Evolutionary conservation across 73 alveolate species (phyloP).

Genomic region (Tetrahymena thermophila): DNA sequence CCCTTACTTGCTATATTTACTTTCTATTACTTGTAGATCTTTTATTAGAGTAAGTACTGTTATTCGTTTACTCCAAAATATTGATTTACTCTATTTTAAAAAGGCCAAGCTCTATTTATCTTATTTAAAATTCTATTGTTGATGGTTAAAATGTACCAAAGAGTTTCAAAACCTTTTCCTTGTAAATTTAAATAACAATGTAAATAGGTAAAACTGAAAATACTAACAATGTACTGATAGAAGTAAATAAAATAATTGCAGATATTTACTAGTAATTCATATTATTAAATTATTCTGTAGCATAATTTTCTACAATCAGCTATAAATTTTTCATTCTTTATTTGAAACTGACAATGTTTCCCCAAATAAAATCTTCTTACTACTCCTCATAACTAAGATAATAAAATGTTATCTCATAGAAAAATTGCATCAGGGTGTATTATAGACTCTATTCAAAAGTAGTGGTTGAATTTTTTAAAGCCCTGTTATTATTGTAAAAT

Average conservation of each 20-base stretch:
- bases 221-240: not conserved
- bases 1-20: not conserved
- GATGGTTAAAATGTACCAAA: not conserved
- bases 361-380: not conserved
- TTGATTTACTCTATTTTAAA: not conserved
- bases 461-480: not conserved
- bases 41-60: not conserved
- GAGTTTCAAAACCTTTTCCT: not conserved
- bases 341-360: not conserved
- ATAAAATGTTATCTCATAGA: not conserved
- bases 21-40: too few relatives aligned
- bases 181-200: not conserved
- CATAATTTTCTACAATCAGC: not conserved
- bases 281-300: not conserved
- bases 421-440: not conserved
- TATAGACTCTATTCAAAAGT: not conserved
- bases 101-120: not conserved
- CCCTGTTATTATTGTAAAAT: not conserved
- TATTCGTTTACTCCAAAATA: not conserved
- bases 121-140: not conserved
- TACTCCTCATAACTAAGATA: not conserved
- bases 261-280: not conserved
- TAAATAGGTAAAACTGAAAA: not conserved
- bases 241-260: not conserved
- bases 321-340: not conserved